Conservation (phyloP, 495 filamentous ascomycete species). For the Pyrenopolyporus hunteri region DNA sequence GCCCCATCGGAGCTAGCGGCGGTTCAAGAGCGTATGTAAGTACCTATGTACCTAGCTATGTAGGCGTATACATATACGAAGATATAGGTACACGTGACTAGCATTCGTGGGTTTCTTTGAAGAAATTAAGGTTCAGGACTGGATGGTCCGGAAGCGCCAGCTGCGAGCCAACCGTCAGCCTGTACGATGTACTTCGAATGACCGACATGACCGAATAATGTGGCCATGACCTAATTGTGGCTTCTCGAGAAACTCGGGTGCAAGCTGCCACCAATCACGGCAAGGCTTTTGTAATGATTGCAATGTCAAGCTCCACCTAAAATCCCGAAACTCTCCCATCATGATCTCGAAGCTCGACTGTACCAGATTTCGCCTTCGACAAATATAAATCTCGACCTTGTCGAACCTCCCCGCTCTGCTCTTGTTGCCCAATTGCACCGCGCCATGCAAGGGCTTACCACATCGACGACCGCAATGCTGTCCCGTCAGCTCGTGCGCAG, state of each 20-base stretch:
- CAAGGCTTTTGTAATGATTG: slow-evolving; percentile 39
- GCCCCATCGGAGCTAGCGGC: slow-evolving; percentile 35
- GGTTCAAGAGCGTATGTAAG: too few species aligned
- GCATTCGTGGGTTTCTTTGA: too few species aligned
- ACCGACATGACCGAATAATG: slow-evolving; percentile 24
- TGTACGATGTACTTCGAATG: not conserved
- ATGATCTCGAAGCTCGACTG: slow-evolving; percentile 36
- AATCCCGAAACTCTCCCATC: slow-evolving; percentile 36
- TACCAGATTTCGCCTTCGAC: not conserved
- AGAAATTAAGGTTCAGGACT: too few species aligned
- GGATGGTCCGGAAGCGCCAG: not conserved
- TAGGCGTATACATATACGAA: too few species aligned
- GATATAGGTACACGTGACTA: slow-evolving; percentile 1
- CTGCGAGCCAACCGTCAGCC: not conserved
- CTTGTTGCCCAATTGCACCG: slow-evolving; percentile 35
- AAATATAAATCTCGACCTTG: slow-evolving; percentile 20
- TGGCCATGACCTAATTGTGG: slow-evolving; percentile 29
- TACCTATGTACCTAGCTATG: too few species aligned
- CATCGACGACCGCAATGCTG: slow-evolving; percentile 43
- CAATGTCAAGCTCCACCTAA: slow-evolving; percentile 40
- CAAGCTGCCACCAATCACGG: slow-evolving; percentile 34
- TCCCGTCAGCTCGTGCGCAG: slow-evolving; percentile 50
- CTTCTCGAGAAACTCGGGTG: slow-evolving; percentile 18
- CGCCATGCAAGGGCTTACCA: slow-evolving; percentile 43
- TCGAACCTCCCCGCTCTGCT: slow-evolving; percentile 22